These are phyloP conservation scores for Epichloe uncinata DNA, from an alignment of 2,329 filamentous ascomycete genomes.

Conservation along the genomic window DNA sequence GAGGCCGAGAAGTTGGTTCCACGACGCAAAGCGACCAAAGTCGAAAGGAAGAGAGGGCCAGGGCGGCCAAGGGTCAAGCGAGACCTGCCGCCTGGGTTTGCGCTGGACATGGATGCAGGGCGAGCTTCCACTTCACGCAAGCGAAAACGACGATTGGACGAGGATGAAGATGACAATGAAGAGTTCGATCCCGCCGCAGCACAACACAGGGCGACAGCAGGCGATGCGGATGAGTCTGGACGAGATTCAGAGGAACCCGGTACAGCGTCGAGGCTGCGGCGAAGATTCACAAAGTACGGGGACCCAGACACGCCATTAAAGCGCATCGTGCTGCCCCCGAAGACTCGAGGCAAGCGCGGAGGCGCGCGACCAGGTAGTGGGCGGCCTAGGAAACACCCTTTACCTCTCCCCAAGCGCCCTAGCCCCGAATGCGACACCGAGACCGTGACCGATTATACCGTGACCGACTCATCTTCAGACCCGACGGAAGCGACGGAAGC, in stretches of 20 bases:
- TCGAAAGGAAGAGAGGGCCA: constrained; percentile 14
- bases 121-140: constrained; percentile 11
- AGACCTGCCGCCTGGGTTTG: constrained; percentile 9
- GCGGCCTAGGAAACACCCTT: constrained; percentile 25
- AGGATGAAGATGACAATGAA: constrained; percentile 18
- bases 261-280: constrained; percentile 14
- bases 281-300: constrained; percentile 9
- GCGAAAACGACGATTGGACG: constrained; percentile 15
- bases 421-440: no score
- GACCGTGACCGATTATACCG: no score
- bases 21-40: constrained; percentile 12
- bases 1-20: constrained; percentile 10
- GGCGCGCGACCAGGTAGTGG: constrained; percentile 26
- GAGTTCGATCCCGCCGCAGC: constrained; percentile 18
- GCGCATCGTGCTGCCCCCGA: constrained; percentile 18
- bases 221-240: constrained; percentile 12
- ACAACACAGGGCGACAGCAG: constrained; percentile 10
- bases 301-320: constrained; percentile 8
- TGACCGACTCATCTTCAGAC: no score
- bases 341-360: constrained; percentile 23
- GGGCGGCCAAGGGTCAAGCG: constrained; percentile 6
- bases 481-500: no score
- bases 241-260: constrained; percentile 13
- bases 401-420: constrained; percentile 7
- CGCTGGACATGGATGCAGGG: constrained; percentile 7